Base-by-base conservation (phyloP, 805 yeast species). In the Starmerella vaccinii region DNA sequence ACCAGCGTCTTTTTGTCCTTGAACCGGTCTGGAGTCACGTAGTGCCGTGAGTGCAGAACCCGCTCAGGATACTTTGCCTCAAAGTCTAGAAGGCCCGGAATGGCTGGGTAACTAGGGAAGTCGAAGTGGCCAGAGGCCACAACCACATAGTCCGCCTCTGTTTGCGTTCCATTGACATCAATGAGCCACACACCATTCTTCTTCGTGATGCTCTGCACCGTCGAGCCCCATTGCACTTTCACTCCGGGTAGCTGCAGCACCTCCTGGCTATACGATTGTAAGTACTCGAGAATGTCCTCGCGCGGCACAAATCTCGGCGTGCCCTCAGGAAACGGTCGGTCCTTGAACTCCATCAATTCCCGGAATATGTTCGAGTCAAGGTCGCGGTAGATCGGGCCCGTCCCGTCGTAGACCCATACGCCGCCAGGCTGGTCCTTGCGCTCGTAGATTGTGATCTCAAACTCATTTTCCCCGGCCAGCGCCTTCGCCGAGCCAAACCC, bases 281-380 rank as follows among this genome's bases (percentile, higher is more conserved):
- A 63, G 63, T 88, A 88, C 23, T 72, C 60, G 40, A 73, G 69
- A 7, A 88, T 88, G 46, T 81, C 81, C 1, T 64, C 52, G 55
- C 90, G 74, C 13, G 68, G 65, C 1, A 89, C 84, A 59, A 80
- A 88, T 13, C 68, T 61, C 10, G 77, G 77, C 8, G 71, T 62
- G 4, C 66, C 63, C 5, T 63, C 65, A 2, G 73, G 73, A 58
- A 78, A 81, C 13, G 78, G 78, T 27, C 65, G 64, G 43, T 70
- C 75, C 40, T 73, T 71, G 58, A 74, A 85, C 48, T 77, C 80
- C 95, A 87, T 86, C 46, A 84, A 62, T 27, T 70, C 70, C 41
- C 72, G 71, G 29, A 80, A 78, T 23, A 84, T 76, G 61, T 85
- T 85, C 6, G 94, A 82, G 61, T 81, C 88, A 51, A 85, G 67